phyloP scores from a whole-genome alignment of 2,329 filamentous ascomycete species.

The Diplodia corticola region DNA sequence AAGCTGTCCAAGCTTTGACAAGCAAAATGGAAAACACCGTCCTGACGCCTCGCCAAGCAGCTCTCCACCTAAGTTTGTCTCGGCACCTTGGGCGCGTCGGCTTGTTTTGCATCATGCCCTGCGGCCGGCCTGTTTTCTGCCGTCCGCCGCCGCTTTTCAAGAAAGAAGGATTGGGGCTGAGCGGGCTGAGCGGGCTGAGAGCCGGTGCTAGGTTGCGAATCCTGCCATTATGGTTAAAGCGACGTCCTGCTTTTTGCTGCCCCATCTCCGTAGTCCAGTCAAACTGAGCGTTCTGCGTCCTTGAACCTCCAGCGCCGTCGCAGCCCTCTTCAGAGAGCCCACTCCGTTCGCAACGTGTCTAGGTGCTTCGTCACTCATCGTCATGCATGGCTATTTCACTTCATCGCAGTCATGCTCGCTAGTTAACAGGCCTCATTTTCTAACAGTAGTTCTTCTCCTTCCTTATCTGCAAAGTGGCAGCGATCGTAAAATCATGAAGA shows the following conservation, averaged over 20 bases:
- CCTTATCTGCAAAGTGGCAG: background rate
- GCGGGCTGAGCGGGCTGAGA: background rate
- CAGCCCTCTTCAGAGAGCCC: too few relatives aligned
- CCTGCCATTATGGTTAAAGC: background rate
- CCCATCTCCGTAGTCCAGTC: too few relatives aligned
- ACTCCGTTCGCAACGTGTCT: too few relatives aligned
- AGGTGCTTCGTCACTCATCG: background rate
- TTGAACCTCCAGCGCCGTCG: too few relatives aligned
- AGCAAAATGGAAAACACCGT: background rate
- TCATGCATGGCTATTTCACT: too few relatives aligned
- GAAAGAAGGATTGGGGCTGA: too few relatives aligned
- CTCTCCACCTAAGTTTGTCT: too few relatives aligned
- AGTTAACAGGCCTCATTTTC: background rate
- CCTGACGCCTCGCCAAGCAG: too few relatives aligned
- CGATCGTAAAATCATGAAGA: background rate
- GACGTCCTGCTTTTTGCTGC: background rate
- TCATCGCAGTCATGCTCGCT: too few relatives aligned
- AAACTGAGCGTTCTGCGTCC: too few relatives aligned
- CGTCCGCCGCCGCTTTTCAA: background rate
- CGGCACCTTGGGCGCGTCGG: background rate
- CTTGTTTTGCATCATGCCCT: background rate
- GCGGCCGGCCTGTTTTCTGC: background rate
- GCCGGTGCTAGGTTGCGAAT: too few relatives aligned
- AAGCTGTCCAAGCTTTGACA: background rate
- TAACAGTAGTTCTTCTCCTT: too few relatives aligned